phyloP scores from a whole-genome alignment of 345 rosid genomes.

The Hypericum perforatum region DNA sequence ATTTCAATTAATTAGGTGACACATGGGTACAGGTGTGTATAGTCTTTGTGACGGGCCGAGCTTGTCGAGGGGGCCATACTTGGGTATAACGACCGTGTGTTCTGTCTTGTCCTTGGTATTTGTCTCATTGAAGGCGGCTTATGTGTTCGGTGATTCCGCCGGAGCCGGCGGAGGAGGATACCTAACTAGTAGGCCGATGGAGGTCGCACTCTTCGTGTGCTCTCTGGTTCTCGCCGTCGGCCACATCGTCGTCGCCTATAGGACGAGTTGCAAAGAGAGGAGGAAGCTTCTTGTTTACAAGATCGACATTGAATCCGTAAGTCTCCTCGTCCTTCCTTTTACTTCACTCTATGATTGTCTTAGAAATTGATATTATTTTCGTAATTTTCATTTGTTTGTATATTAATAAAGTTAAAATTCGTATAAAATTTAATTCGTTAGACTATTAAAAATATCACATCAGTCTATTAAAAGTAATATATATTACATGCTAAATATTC shows the following conservation, averaged over 20 bases:
- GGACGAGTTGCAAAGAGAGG: constrained; percentile 86
- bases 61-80: constrained; percentile 65
- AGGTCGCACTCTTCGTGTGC: constrained; percentile 56
- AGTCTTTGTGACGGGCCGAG: constrained; percentile 82
- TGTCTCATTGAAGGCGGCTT: constrained; percentile 70
- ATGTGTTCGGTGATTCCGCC: constrained; percentile 43
- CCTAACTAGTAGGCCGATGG: constrained; percentile 32
- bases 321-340: constrained; percentile 16
- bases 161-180: constrained; percentile 1
- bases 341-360: no score
- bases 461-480: no score
- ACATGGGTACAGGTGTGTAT: constrained; percentile 48
- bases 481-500: no score
- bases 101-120: constrained; percentile 54
- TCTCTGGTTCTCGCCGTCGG: constrained; percentile 60
- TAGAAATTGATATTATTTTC: no score
- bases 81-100: constrained; percentile 59
- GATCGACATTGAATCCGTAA: constrained; percentile 96
- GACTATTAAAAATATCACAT: no score
- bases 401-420: no score
- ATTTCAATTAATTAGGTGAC: no score
- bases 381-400: no score
- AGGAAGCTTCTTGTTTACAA: constrained; percentile 84
- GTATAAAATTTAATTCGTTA: no score
- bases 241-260: constrained; percentile 62